These are phyloP conservation scores for Chlorencoelia australis DNA, from an alignment of 2,329 filamentous ascomycete genomes.

Conservation along the genomic window DNA sequence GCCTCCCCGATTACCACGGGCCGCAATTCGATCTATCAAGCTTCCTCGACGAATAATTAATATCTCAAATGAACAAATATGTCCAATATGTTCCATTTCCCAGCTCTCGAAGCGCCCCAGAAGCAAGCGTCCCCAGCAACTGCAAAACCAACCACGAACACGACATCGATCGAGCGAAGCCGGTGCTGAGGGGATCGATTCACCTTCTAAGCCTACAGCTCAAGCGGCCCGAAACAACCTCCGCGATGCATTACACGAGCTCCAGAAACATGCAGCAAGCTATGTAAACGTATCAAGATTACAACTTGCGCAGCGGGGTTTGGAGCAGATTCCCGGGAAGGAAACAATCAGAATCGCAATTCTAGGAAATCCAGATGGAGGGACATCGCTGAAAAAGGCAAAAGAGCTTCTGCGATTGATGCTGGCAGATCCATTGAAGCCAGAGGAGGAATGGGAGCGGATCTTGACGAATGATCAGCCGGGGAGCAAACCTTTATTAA, in stretches of 20 bases:
- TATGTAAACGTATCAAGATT: conserved; percentile 60
- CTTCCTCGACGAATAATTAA: conserved; percentile 7
- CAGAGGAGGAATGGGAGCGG: conserved; percentile 56
- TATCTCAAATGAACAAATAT: conserved; percentile 12
- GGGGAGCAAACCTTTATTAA: conserved; percentile 47
- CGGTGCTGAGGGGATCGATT: too few species aligned
- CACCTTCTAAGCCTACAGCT: too few species aligned
- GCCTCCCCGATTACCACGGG: conserved; percentile 25
- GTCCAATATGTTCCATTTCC: conserved; percentile 19
- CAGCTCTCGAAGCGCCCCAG: conserved; percentile 1
- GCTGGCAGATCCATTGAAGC: conserved; percentile 58
- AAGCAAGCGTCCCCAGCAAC: conserved; percentile 4
- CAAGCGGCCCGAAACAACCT: conserved; percentile 15
- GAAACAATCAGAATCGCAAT: conserved; percentile 51
- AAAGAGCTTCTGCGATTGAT: conserved; percentile 58
- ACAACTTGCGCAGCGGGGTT: conserved; percentile 59
- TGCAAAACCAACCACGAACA: conserved; percentile 7
- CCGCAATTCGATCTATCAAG: conserved; percentile 14
- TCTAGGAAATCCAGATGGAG: conserved; percentile 35
- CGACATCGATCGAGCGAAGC: conserved; percentile 15
- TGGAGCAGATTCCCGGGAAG: conserved; percentile 44
- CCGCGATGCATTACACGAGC: conserved; percentile 39
- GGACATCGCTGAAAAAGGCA: conserved; percentile 36
- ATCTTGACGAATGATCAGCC: conserved; percentile 37
- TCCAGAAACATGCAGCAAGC: conserved; percentile 50